Evolutionary conservation across 495 filamentous ascomycete genomes (phyloP).

Genomic region (Podospora appendiculata): DNA sequence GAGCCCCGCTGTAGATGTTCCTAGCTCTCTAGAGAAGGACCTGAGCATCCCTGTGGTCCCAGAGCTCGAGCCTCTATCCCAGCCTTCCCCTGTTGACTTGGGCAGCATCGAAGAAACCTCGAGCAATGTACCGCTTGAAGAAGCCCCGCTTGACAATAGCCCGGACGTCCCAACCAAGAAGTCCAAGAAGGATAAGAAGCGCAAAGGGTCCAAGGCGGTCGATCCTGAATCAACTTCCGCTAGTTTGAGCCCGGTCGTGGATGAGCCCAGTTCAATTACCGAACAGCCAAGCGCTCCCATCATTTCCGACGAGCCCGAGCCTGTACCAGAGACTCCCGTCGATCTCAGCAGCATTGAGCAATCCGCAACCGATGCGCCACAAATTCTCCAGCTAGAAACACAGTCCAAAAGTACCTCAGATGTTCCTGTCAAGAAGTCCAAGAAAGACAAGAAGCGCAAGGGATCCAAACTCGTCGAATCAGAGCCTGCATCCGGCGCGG

Average conservation of each 20-base stretch:
- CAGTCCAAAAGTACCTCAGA: slow-evolving; percentile 1
- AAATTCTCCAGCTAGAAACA: not conserved
- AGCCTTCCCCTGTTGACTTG: too few relatives aligned
- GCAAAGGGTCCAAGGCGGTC: slow-evolving; percentile 5
- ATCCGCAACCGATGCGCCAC: not conserved
- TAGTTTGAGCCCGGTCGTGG: not conserved
- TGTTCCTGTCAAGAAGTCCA: slow-evolving; percentile 13
- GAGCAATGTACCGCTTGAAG: not conserved
- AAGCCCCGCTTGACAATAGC: not conserved
- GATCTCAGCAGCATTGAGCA: too few relatives aligned
- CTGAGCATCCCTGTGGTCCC: not conserved
- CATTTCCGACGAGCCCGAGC: not conserved
- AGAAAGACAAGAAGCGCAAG: slow-evolving; percentile 13
- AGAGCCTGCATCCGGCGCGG: slow-evolving; percentile 12
- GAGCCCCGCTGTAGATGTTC: not conserved
- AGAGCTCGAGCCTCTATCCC: not conserved
- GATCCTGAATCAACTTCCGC: slow-evolving; percentile 1
- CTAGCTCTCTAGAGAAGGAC: too few relatives aligned
- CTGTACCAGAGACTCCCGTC: not conserved
- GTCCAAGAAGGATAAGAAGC: slow-evolving; percentile 26
- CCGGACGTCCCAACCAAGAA: not conserved
- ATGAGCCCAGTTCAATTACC: not conserved
- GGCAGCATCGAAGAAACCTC: too few relatives aligned
- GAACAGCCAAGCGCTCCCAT: not conserved
- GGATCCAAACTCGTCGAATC: slow-evolving; percentile 13